Base-by-base conservation (phyloP, 495 filamentous ascomycete genomes). In the Hyphodiscus hymeniophilus region DNA sequence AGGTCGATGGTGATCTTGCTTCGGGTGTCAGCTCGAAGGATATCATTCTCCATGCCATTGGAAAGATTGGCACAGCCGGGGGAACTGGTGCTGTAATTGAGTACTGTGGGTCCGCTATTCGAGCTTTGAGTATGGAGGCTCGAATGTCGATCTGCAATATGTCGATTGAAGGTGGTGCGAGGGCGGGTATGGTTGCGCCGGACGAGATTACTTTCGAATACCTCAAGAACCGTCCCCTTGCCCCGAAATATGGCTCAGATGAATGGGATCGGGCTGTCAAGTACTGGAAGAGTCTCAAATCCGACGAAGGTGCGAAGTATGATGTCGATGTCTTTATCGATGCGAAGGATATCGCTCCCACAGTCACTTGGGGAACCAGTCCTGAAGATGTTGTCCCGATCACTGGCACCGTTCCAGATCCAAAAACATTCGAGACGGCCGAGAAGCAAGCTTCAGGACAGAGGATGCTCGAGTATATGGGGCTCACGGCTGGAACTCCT, bases 71-170 rank as follows among this genome's bases (percentile, higher is more conserved):
- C 52, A 97, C 92, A 35, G 92, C 92, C 41, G 92, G 91, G 65
- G 92, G 92, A 45, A 98, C 80, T 36, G 90, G 90, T 56, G 80
- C 85, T 42, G 92, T 98, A 50, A 95, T 98, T 57, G 92, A 98
- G 71, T 98, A 85, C 75, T 94, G 87, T 57, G 92, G 92, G 42
- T 94, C 88, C 42, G 88, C 90, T 44, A 95, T 98, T 60, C 79
- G 87, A 52, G 67, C 66, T 33, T 72, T 98, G 56, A 94, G 87
- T 68, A 95, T 98, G 79, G 92, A 98, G 64, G 92, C 92, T 31
- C 83, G 92, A 59, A 97, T 98, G 91, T 95, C 88, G 47, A 92
- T 98, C 62, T 97, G 92, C 69, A 98, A 98, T 72, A 98, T 98
- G 92, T 89, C 91, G n/a, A 96, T 97, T 62, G 92, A 98, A 72